Evolutionary conservation across 2,329 filamentous ascomycete genomes (phyloP), one percentile per base, ranked within the genome.

Genomic region (Metarhizium sp.): DNA sequence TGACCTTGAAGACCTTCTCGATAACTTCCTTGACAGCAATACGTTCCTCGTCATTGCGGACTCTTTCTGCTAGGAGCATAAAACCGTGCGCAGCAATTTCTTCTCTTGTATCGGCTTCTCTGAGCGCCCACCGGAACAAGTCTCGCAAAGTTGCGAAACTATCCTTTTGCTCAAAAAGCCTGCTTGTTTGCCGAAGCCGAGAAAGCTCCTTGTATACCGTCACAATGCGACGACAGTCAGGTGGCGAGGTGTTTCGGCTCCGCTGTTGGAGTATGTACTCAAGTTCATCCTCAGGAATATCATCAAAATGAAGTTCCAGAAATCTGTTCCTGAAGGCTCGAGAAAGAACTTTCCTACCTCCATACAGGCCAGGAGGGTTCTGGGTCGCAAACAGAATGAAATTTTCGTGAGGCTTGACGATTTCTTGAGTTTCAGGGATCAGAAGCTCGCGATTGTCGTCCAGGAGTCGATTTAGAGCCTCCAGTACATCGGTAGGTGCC

Each of bases 341-440:
- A 1, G 94, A 97, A 7, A 99, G 77, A 0, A 90, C 85, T 67
- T 99, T 99, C 63, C 94, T 82, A 16, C 94, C 94, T 57, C 95
- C 95, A 64, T 99, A 99, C 1, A 99, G 74, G 40, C 94, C 94
- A 25, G 95, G 88, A 0, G 94, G 94, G 62, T 99, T 99, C 67
- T 99, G 94, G 0, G 94, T 99, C 2, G 94, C 94, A 65, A 99
- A 99, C 0, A 99, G 81, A 83, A 97, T 96, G 69, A 99, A 99
- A 63, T 95, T 92, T 34, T 90, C 85, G 61, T 99, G 92, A 0
- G 94, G 95, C 36, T 86, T 86, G 45, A 99, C 88, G 40, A 95
- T 78, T 68, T 99, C 92, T 69, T 99, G 94, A 0, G 94, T 97
- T 69, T 99, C 94, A 0, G 95, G 92, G 38, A 99, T 92, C 29